phyloP scores from a whole-genome alignment of 2,329 filamentous ascomycete genomes.

The Aspergillus brunneoviolaceus region DNA sequence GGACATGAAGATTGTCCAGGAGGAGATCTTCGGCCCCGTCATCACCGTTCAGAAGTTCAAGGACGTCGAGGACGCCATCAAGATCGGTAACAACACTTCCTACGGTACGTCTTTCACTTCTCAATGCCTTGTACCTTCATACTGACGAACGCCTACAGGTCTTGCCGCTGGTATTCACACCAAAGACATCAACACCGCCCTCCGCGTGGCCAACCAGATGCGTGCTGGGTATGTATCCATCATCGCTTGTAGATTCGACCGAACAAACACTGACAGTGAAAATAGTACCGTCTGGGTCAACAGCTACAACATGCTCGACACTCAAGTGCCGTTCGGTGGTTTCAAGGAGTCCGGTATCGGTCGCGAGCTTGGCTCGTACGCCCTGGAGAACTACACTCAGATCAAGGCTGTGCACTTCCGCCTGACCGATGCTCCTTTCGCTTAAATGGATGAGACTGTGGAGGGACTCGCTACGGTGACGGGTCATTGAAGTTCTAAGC shows the following conservation, averaged over 20 bases:
- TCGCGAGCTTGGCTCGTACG: conserved; percentile 50
- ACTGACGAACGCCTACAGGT: conserved; percentile 12
- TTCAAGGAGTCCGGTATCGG: conserved; percentile 47
- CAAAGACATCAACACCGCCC: conserved; percentile 72
- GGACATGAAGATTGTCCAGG: conserved; percentile 69
- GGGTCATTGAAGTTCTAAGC: neutral
- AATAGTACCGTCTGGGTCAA: conserved; percentile 61
- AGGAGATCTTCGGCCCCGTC: conserved; percentile 80
- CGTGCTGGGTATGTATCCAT: conserved; percentile 62
- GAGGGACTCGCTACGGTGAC: conserved; percentile 6
- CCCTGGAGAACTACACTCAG: conserved; percentile 51
- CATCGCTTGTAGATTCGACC: conserved; percentile 39
- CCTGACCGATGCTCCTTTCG: conserved; percentile 47
- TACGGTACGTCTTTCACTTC: conserved; percentile 52
- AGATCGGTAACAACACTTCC: conserved; percentile 68
- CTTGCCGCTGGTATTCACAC: conserved; percentile 78
- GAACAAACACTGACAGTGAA: neutral
- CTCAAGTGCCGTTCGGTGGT: conserved; percentile 47
- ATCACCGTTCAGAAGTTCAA: conserved; percentile 73
- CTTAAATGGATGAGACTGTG: conserved; percentile 28
- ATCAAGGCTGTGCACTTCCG: conserved; percentile 47
- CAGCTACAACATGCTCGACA: conserved; percentile 66
- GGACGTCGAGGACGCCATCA: conserved; percentile 68
- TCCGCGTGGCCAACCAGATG: conserved; percentile 69
- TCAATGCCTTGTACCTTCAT: neutral